A percentile compares a stretch with the other conserved stretches of the same genome.
Evolutionary conservation across 768 basidiomycete genomes (phyloP).

Genomic region (Mycena rosella): DNA sequence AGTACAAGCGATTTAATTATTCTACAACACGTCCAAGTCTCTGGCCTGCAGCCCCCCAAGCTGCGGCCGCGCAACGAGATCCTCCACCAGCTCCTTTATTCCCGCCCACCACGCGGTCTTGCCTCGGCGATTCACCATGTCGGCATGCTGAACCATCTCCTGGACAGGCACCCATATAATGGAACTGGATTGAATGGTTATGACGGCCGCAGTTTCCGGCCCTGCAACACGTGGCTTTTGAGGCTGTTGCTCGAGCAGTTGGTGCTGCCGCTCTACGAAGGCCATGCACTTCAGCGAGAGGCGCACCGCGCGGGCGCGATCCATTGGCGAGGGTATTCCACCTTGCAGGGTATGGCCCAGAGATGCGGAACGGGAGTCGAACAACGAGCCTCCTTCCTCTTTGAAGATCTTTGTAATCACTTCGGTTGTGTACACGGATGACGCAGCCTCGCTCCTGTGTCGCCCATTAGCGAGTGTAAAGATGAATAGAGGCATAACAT

Average conservation of each 20-base stretch:
- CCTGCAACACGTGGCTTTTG: slow-evolving; percentile 67
- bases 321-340: slow-evolving; percentile 94
- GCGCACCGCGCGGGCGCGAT: slow-evolving; percentile 91
- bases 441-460: slow-evolving; percentile 86
- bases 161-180: slow-evolving; percentile 87
- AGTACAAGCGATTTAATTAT: slow-evolving; percentile 17
- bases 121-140: slow-evolving; percentile 91
- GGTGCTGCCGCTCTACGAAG: slow-evolving; percentile 90
- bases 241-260: slow-evolving; percentile 62
- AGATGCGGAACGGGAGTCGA: slow-evolving; percentile 95
- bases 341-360: slow-evolving; percentile 98
- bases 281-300: slow-evolving; percentile 93
- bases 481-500: slow-evolving; percentile 41
- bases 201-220: slow-evolving; percentile 84
- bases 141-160: slow-evolving; percentile 88
- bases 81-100: slow-evolving; percentile 78
- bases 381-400: slow-evolving; percentile 92
- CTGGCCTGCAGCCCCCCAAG: slow-evolving; percentile 55
- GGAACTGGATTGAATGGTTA: slow-evolving; percentile 88
- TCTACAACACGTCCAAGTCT: slow-evolving; percentile 40
- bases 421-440: slow-evolving; percentile 90
- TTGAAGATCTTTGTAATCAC: slow-evolving; percentile 94
- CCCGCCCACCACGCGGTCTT: slow-evolving; percentile 84
- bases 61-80: slow-evolving; percentile 75
- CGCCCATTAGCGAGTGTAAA: slow-evolving; percentile 10